Evolutionary conservation across 2,329 filamentous ascomycete genomes (phyloP), one percentile per base, ranked within the genome.

Genomic region (Penicillium sp.): DNA sequence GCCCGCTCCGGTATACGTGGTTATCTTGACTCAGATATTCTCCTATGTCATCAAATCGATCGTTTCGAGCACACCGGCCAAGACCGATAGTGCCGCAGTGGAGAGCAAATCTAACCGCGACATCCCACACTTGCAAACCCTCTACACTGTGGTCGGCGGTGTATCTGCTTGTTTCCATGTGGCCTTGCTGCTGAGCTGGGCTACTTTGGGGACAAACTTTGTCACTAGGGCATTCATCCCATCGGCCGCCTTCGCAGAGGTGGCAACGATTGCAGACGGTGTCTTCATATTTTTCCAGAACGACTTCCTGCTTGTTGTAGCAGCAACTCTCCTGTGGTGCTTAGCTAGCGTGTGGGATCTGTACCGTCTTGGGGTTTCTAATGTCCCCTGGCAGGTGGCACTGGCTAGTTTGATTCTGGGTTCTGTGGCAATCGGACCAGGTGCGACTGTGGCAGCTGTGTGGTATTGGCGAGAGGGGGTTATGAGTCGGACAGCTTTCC

Each of bases 221-320:
- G 52, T 69, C 29, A 36, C 36, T 6, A 53, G 51, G 21, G 40
- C 65, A 2, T 60, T 68, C n/a, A n/a, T 68, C 10, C 57, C 60
- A 10, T 36, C 48, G 6, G 19, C 56, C 2, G 57, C 55, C 3
- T 57, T 54, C 11, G 55, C 53, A 4, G 51, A 51, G 25, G 55
- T 57, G 21, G 25, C 43, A 11, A 53, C 41, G 11, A 38, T 67
- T 48, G 59, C 56, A 5, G 59, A 65, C n/a, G 65, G 61, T 19
- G 55, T 67, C 6, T 62, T 62, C 23, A 36, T 59, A 19, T 67
- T 68, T 49, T 68, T 69, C 51, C 64, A 66, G 29, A 64, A 60
- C n/a, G 67, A 69, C 39, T 67, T 60, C 25, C 55, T 65, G 23
- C 60, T 67, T 49, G 61, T 60, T 33, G 56, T 63, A 13, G 46